Base-by-base conservation (phyloP, 257 asterid species). In the Nicotiana tomentosiformis region DNA sequence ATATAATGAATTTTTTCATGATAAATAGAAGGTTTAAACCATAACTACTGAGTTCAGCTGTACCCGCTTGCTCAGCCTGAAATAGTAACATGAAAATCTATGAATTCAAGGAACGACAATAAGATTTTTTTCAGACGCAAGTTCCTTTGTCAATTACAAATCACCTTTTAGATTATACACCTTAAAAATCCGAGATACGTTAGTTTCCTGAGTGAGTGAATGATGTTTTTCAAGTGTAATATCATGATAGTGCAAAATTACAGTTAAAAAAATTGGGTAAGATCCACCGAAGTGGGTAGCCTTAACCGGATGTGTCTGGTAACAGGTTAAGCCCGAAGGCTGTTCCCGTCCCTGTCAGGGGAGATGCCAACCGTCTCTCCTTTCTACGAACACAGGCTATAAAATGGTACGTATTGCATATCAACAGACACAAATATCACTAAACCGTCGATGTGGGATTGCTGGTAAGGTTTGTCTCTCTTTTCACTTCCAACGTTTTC, bases 301-400 rank as follows among this genome's bases (percentile, higher is more conserved):
- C 86, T 87, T 87, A 84, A 72, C 86, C 87, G 76, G 72, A 79
- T 84, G 87, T 78, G 86, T 76, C 17, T 76, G 51, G 20, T 78
- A 78, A 84, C 83, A 84, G 67, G 86, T 60, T 64, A 32, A 66
- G 81, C 87, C 66, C 86, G 86, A 84, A 87, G 9, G 84, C 82
- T 18, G 86, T 84, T 84, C 87, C 86, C 87, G 67, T 79, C 87
- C 87, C 82, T 82, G 81, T 84, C 87, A 72, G 89, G 89, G 89
- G 86, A 82, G 89, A 84, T 87, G 89, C 87, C 87, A 87, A 87
- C 89, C 89, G 82, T 84, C 87, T 84, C 89, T 84, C 87, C 89
- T 84, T 70, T 66, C 69, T 37, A 43, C 84, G 84, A 84, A 87
- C 87, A 86, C 89, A 3, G 1, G 17, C 20, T 4, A 1, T 0